Conservation (phyloP, 1,139 yeast species). For the Zhuliangozyma blackwelliae region DNA sequence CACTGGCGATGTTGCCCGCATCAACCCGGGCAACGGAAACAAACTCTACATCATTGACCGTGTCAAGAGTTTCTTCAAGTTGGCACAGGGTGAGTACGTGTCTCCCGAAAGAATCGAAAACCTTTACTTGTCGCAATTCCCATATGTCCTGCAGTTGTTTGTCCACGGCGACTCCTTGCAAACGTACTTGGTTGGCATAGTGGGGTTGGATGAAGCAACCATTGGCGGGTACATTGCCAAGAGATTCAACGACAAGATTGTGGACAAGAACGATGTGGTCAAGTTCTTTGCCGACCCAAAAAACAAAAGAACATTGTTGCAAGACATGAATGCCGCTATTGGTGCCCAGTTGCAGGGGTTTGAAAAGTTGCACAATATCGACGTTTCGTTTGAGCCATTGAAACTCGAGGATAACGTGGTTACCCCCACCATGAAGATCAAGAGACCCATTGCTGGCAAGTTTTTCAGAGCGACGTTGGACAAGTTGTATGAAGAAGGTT, state of each 20-base stretch:
- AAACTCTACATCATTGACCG: slow-evolving; percentile 35
- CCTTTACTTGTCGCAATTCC: slow-evolving; percentile 29
- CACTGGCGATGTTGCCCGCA: slow-evolving; percentile 38
- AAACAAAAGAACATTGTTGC: slow-evolving; percentile 25
- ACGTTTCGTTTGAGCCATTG: slow-evolving; percentile 62
- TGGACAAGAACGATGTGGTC: slow-evolving; percentile 21
- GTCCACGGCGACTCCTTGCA: slow-evolving; percentile 62
- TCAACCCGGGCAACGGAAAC: slow-evolving; percentile 17
- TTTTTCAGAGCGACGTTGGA: slow-evolving; percentile 46
- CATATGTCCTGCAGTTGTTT: slow-evolving; percentile 31
- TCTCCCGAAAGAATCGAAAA: slow-evolving; percentile 43
- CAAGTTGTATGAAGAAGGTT: slow-evolving; percentile 59
- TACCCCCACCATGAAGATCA: slow-evolving; percentile 75
- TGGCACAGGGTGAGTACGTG: slow-evolving; percentile 43
- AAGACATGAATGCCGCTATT: slow-evolving; percentile 23
- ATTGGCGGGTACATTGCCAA: slow-evolving; percentile 15
- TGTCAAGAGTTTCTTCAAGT: slow-evolving; percentile 42
- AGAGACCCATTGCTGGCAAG: slow-evolving; percentile 55
- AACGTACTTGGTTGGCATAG: slow-evolving; percentile 57
- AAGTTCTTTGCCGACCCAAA: slow-evolving; percentile 24
- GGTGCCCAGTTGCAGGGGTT: slow-evolving; percentile 38
- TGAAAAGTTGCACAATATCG: slow-evolving; percentile 62
- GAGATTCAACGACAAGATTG: slow-evolving; percentile 14
- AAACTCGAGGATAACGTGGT: slow-evolving; percentile 57
- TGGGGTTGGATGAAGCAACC: slow-evolving; percentile 45